Evolutionary conservation across 139 green algal species (phyloP).

Genomic region (Tetraselmis striata): DNA sequence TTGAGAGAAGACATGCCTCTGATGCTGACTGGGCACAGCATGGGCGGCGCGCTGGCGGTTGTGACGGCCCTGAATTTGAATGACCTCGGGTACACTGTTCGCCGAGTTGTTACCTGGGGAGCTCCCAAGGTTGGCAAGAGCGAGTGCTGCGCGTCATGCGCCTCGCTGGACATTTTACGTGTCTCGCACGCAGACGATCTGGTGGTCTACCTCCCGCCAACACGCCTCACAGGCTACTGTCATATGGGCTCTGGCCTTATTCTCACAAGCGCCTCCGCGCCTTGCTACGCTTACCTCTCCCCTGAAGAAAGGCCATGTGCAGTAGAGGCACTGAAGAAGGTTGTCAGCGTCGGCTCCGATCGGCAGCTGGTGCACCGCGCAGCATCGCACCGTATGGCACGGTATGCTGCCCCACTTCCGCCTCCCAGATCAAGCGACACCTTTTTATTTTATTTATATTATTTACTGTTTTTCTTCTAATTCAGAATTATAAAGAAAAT

Average conservation of each 20-base stretch:
- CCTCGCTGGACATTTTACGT: background rate
- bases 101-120: background rate
- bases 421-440: background rate
- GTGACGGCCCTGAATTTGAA: background rate
- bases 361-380: background rate
- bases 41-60: background rate
- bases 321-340: background rate
- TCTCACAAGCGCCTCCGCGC: background rate
- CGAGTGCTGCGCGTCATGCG: background rate
- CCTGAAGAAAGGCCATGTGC: background rate
- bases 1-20: background rate
- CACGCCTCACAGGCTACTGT: background rate
- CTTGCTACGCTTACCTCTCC: background rate
- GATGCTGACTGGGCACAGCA: background rate
- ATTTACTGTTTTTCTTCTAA: too few species aligned
- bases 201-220: background rate
- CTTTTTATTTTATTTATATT: too few species aligned
- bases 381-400: background rate
- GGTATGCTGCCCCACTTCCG: background rate
- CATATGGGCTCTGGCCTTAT: background rate
- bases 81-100: background rate
- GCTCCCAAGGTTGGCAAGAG: background rate
- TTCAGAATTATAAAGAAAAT: too few species aligned
- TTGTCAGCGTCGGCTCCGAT: background rate
- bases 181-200: background rate